phyloP scores from a whole-genome alignment of 495 filamentous ascomycete genomes.

The Niebla homalea region DNA sequence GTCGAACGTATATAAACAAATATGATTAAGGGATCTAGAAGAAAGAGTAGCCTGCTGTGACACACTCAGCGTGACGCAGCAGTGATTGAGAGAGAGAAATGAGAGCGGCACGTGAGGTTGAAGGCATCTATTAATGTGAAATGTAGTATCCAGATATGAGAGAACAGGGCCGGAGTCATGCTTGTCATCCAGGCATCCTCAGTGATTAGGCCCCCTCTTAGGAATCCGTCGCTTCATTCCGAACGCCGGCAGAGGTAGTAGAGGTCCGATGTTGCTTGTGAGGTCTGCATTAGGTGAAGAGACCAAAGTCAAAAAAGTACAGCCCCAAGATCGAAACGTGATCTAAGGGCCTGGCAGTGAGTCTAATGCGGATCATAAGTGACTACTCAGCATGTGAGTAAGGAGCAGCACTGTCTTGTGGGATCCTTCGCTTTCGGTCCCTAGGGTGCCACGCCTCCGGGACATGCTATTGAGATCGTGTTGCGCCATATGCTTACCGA shows the following conservation, averaged over 20 bases:
- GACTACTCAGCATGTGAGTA: neutral
- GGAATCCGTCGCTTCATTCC: conserved; percentile 11
- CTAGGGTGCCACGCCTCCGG: neutral
- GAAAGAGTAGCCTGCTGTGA: conserved; percentile 14
- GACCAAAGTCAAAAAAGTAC: conserved; percentile 11
- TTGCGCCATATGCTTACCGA: conserved; percentile 5
- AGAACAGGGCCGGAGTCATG: neutral
- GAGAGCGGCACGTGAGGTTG: conserved; percentile 1
- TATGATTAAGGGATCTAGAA: conserved; percentile 1
- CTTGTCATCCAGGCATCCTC: conserved; percentile 8
- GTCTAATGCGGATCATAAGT: conserved; percentile 4
- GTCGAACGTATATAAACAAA: neutral
- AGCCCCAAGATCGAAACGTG: conserved; percentile 2
- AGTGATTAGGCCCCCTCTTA: conserved; percentile 11
- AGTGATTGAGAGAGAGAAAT: neutral
- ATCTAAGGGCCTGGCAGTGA: conserved; percentile 5
- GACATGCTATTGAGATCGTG: neutral
- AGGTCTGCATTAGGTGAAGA: conserved; percentile 1
- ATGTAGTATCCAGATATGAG: neutral
- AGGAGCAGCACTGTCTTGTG: neutral
- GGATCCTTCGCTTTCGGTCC: neutral
- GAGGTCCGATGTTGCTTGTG: conserved; percentile 1
- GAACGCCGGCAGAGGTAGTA: conserved; percentile 6
- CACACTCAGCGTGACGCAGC: conserved; percentile 17
- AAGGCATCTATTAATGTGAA: conserved; percentile 2